phyloP scores from a whole-genome alignment of 2,329 filamentous ascomycete genomes.

The Verticillium albo-atrum region DNA sequence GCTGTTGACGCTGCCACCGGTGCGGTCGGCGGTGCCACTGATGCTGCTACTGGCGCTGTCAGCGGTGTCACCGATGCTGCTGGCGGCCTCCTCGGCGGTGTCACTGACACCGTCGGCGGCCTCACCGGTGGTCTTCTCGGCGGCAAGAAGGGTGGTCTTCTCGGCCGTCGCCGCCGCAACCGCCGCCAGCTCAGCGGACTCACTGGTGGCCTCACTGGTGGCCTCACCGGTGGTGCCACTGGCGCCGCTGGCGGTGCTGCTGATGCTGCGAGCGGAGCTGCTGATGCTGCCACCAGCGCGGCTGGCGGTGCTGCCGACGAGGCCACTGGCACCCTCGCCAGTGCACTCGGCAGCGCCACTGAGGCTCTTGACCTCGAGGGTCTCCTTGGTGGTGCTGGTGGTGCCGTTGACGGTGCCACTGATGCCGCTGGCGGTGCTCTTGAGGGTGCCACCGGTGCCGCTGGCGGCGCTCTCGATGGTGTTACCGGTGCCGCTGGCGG shows the following conservation, averaged over 20 bases:
- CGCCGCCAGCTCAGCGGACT: not conserved
- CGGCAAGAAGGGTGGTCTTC: not conserved
- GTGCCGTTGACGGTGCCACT: too few species aligned
- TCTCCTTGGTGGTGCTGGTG: too few species aligned
- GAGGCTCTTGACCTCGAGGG: not conserved
- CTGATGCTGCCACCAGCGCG: not conserved
- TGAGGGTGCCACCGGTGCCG: not conserved
- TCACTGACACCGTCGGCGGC: not conserved
- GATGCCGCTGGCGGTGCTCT: too few species aligned
- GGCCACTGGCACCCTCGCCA: not conserved
- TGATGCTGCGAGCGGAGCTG: not conserved
- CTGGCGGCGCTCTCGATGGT: not conserved
- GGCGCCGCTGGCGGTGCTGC: not conserved
- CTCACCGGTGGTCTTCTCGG: not conserved
- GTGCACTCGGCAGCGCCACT: not conserved
- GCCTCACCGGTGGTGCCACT: not conserved
- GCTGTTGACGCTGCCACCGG: not conserved
- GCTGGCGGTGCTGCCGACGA: not conserved
- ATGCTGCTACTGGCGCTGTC: not conserved
- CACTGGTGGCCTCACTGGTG: not conserved
- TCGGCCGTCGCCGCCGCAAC: not conserved
- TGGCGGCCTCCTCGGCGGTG: not conserved
- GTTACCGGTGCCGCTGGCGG: not conserved
- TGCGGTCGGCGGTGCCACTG: not conserved
- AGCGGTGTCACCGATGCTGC: not conserved